Evolutionary conservation across 2,329 filamentous ascomycete genomes (phyloP), one percentile per base, ranked within the genome.

Genomic region (Periconia digitata): DNA sequence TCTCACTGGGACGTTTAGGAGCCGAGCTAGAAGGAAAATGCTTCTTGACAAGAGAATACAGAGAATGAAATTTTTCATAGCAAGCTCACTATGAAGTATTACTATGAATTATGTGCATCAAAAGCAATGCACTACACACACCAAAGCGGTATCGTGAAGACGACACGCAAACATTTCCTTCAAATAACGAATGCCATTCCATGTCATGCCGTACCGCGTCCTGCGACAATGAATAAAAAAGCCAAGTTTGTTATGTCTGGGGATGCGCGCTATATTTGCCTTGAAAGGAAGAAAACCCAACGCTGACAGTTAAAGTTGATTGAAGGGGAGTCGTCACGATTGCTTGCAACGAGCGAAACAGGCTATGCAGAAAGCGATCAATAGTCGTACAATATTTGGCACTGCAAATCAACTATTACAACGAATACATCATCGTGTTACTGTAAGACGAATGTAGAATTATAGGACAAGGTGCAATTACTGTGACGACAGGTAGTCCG

Each of bases 401-500:
- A 44, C 47, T 50, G 48, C 41, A 35, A 23, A 39, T 40, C 48
- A 49, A 49, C 46, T 50, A 29, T 22, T 44, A 38, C 40, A 46
- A 46, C 39, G 42, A 37, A 37, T 13, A 35, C 16, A 18, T 20
- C 34, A 10, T 10, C 34, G 17, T 22, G 29, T 32, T 22, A 12
- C 29, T 41, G 23, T 16, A 22, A 40, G 20, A 12, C n/a, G 18
- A n/a, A 17, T 16, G 39, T 41, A 15, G 22, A 27, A 41, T n/a
- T 10, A 27, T 6, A 24, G 10, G 17, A 24, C 20, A 10, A 3
- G 5, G 38, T 40, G 12, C 13, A 10, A 15, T 32, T 42, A 44
- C 20, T 39, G 34, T 8, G 65, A 59, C n/a, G 66, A 62, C 49
- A 71, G 50, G 51, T 69, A 63, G 39, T 71, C 69, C 10, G 64